Evolutionary conservation across 306 rosid genomes (phyloP), one percentile per base, ranked within the genome.

Genomic region (Neltuma alba): DNA sequence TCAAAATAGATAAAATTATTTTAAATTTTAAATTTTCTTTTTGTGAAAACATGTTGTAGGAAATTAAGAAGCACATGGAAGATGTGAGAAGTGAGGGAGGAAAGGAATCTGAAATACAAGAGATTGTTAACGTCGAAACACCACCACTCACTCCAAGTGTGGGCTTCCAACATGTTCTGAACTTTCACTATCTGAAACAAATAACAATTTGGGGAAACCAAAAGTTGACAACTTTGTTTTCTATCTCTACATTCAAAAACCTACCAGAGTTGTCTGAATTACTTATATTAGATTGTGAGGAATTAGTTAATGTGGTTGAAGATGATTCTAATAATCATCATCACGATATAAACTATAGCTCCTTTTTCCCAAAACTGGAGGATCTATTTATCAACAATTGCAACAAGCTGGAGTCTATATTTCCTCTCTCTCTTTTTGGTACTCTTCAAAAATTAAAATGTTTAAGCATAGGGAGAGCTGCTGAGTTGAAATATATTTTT

Each of bases 241-340:
- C 63, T 25, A 11, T 25, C 31, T 25, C 63, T 57, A 6, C 33
- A 10, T 57, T 16, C 2, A 9, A 7, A 11, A 57, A 11, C 34
- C 34, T 57, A 25, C 7, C 33, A 25, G 33, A 57, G 7, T 57
- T 57, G 63, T 57, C 63, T 2, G 0, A 0, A 3, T 9, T 57
- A 25, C 0, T 0, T 9, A 57, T 57, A 52, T 0, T 0, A 0
- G 28, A 0, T 0, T 57, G 63, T 10, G 18, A 57, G 33, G 63
- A 57, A 57, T 25, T 57, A 57, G 63, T 57, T 0, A 9, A 21
- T 25, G 33, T 57, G 6, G 33, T 57, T 23, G 33, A 23, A 57
- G 67, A 61, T 12, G 38, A 61, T 13, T 12, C 16, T 11, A 5
- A 10, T 36, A 33, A 70, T 15, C 23, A 2, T 27, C 7, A 42